Evolutionary conservation across 2,329 filamentous ascomycete genomes (phyloP), one percentile per base, ranked within the genome.

Genomic region (Alternaria sp.): DNA sequence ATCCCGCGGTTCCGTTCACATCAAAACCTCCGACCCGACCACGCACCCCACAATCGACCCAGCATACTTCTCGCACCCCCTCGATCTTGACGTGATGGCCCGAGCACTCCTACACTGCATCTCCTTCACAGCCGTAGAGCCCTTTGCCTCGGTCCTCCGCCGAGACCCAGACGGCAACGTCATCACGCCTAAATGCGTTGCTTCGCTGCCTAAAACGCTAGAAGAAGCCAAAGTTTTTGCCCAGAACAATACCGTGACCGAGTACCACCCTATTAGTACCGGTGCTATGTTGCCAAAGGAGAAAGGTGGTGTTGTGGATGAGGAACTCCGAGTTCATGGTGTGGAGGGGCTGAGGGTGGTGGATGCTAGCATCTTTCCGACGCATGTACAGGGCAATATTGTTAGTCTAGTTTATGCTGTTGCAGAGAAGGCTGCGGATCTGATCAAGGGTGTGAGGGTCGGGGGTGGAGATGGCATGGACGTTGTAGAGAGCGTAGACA

Each of bases 11-110:
- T 75, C 54, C 14, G 64, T 76, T 0, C 80, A 82, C 51, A 76
- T 82, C 23, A 52, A 50, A 5, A 56, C 60, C 0, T 78, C 77
- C 0, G 66, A 78, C 37, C 67, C 73, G 0, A 61, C 63, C 0
- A 68, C 58, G 1, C 59, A 72, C 7, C 79, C 79, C 0, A 37
- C 60, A 1, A 79, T 83, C 48, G 77, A 81, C 55, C 74, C 77
- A 1, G 73, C 73, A 10, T 81, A 80, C 36, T 70, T 83, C 17
- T 73, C 77, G 7, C 78, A 83, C 54, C 79, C 81, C 0, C 66
- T 80, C 3, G 81, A 83, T 54, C 54, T 78, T 4, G 75, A 81
- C 39, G 60, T 82, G 8, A 65, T 79, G 0, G 76, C 78, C 0
- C 71, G 75, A 5, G 73, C 77, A 34, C 57, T 75, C 5, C 70